A percentile compares a stretch with the other conserved stretches of the same genome.
Conservation (phyloP, 2,329 filamentous ascomycete species). For the Pyrenophora seminiperda region DNA sequence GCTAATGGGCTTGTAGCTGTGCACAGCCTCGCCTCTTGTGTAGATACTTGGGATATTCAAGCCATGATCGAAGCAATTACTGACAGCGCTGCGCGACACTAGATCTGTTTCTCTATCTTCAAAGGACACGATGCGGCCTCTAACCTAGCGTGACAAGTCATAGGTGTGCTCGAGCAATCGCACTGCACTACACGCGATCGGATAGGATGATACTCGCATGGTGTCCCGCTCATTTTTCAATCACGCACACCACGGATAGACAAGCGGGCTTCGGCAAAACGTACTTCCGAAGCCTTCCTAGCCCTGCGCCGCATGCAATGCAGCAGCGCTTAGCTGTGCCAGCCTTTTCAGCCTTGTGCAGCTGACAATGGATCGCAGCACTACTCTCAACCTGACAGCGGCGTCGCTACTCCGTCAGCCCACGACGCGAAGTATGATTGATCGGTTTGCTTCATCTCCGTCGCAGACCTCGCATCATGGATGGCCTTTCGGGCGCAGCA, state of each 20-base stretch:
- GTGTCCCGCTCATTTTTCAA: neutral
- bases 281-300: neutral
- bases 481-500: constrained; percentile 43
- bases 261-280: neutral
- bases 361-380: constrained; percentile 13
- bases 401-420: constrained; percentile 12
- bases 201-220: neutral
- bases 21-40: neutral
- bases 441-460: neutral
- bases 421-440: constrained; percentile 5
- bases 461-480: constrained; percentile 28
- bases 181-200: neutral
- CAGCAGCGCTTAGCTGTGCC: constrained; percentile 15
- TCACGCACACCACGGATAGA: neutral
- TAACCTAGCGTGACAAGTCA: neutral
- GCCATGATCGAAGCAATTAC: neutral
- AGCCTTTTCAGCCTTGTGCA: neutral
- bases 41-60: neutral
- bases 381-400: constrained; percentile 3
- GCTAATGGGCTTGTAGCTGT: neutral
- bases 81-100: neutral
- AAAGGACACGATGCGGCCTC: neutral
- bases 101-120: neutral
- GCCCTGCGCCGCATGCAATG: neutral
- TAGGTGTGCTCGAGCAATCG: neutral